A percentile compares a stretch with the other conserved stretches of the same genome.
Conservation (phyloP, 108 stramenopile genomes). For the Skeletonema potamos region DNA sequence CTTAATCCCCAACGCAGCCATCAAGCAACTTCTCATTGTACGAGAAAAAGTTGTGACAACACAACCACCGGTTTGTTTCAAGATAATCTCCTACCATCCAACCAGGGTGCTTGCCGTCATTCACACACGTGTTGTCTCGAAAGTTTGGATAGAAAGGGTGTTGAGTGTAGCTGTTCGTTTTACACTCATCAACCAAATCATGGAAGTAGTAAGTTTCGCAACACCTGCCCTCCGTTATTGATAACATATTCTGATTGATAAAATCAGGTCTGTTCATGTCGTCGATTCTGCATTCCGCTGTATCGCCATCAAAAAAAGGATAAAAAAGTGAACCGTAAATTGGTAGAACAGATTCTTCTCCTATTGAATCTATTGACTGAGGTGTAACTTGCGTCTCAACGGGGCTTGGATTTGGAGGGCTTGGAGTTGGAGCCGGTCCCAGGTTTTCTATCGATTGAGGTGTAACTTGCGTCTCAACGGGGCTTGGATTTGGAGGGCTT, state of each 20-base stretch:
- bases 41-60: slow-evolving; percentile 18
- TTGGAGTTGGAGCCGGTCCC: too few species aligned
- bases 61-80: not conserved
- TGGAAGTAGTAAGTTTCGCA: not conserved
- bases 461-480: not conserved
- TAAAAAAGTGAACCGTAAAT: not conserved
- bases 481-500: not conserved
- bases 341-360: not conserved
- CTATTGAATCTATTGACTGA: not conserved
- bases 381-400: not conserved
- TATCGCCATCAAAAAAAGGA: not conserved
- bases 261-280: not conserved
- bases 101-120: slow-evolving; percentile 22
- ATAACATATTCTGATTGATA: not conserved
- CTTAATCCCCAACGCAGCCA: not conserved
- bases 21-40: slow-evolving; percentile 4
- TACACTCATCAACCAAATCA: not conserved
- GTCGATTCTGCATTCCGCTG: not conserved
- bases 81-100: slow-evolving; percentile 29
- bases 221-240: not conserved
- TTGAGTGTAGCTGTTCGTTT: not conserved
- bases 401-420: not conserved
- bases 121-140: not conserved
- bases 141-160: slow-evolving; percentile 30
- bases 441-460: not conserved